Conservation (phyloP, 768 basidiomycete species). For the Lyophyllum atratum region DNA sequence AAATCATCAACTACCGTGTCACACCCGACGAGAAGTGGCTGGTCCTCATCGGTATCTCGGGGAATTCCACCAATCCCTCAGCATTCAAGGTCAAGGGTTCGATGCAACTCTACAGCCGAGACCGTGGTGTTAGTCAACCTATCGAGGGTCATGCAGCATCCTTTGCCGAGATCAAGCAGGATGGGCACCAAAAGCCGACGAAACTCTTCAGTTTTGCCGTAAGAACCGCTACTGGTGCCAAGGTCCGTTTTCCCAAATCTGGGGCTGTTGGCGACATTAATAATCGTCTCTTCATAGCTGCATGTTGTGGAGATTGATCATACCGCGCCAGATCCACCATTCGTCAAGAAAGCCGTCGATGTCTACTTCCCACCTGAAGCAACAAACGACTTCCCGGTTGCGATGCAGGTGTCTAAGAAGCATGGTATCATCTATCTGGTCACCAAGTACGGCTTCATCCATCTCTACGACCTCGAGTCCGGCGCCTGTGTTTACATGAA, state of each 20-base stretch:
- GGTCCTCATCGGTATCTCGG: conserved; percentile 92
- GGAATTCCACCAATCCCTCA: conserved; percentile 88
- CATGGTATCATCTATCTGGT: conserved; percentile 97
- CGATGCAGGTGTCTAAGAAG: conserved; percentile 98
- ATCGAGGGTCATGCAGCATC: conserved; percentile 99
- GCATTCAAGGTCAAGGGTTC: conserved; percentile 99
- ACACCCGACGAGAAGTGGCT: conserved; percentile 97
- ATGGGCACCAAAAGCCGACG: conserved; percentile 81
- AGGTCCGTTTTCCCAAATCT: conserved; percentile 50
- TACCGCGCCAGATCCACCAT: conserved; percentile 86
- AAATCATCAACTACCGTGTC: conserved; percentile 98
- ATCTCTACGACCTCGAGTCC: conserved; percentile 96
- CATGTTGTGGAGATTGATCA: conserved; percentile 99
- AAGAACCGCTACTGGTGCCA: conserved; percentile 95
- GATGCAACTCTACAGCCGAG: conserved; percentile 95
- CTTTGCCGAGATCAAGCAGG: conserved; percentile 89
- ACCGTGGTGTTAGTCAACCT: conserved; percentile 92
- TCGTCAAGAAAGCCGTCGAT: conserved; percentile 96
- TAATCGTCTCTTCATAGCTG: conserved; percentile 52
- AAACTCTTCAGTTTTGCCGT: conserved; percentile 97
- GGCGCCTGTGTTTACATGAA: conserved; percentile 99
- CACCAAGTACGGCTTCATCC: conserved; percentile 99
- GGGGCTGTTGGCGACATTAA: conserved; percentile 2
- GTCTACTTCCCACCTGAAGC: conserved; percentile 99
- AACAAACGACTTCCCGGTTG: conserved; percentile 97